Base-by-base conservation (phyloP, 2,329 filamentous ascomycete species). In the Scedosporium apiospermum region DNA sequence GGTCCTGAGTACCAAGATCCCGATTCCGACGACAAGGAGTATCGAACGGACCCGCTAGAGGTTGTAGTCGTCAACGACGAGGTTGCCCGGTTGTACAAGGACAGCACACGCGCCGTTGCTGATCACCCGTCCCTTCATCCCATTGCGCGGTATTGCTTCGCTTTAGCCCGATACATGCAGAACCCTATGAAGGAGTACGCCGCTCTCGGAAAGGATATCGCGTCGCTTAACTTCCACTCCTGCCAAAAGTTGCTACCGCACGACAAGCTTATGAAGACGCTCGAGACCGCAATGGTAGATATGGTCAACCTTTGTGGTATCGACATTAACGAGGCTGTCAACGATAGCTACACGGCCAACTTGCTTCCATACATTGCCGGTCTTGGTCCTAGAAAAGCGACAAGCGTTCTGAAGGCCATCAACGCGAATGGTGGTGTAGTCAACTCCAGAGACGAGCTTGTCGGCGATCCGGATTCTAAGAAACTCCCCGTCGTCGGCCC, bases 301-400 rank as follows among this genome's bases (percentile, higher is more conserved):
- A 96, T 96, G 83, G 95, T 99, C 68, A 99, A 99, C 72, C 85
- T 99, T 53, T 92, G 93, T 57, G 95, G 95, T 71, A 91, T 99
- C 44, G 91, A 98, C 69, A 89, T 99, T 71, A 96, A 97, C 69
- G 93, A 97, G 67, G 92, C 93, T 14, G 87, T 96, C 63, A 82
- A 81, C 51, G 91, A 97, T 72, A 72, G 86, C 1, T 91, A 95
- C 69, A 89, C 90, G 7, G 91, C 92, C 14, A 95, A 93, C 66
- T 82, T 99, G 1, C 80, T 99, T 44, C 93, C 93, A 3, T 99
- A 93, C 68, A 85, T 99, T 23, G 91, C 91, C 68, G 95, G 95
- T 67, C 82, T 99, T 27, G 95, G 95, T 21, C 93, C 92, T 26
- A 87, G 95, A 69, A 99, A 99, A 74, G 92, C 93, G 2, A 89